These are phyloP conservation scores for Harringtonia lauricola DNA, from an alignment of 2,329 filamentous ascomycete species.

Conservation along the genomic window DNA sequence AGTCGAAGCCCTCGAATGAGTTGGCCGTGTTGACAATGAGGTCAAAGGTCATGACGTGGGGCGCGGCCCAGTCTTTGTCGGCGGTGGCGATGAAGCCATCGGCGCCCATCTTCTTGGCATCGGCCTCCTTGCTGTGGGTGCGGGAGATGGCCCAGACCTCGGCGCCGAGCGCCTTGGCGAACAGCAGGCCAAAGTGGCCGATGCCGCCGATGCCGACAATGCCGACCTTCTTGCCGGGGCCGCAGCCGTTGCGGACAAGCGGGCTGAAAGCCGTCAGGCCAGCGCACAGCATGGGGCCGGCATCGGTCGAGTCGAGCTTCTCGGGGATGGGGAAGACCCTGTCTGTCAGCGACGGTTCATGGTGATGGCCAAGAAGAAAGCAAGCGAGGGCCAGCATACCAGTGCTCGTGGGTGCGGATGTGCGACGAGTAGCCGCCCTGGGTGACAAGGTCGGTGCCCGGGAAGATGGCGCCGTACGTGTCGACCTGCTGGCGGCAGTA, in stretches of 20 bases:
- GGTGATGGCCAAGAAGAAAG: background rate
- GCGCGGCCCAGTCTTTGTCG: slow-evolving; percentile 45
- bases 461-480: slow-evolving; percentile 47
- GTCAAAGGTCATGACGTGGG: slow-evolving; percentile 56
- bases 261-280: slow-evolving; percentile 74
- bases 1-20: slow-evolving; percentile 55
- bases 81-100: slow-evolving; percentile 48
- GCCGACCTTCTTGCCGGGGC: slow-evolving; percentile 68
- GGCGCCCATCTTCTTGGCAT: slow-evolving; percentile 47
- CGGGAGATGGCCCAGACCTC: slow-evolving; percentile 53
- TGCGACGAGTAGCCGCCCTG: slow-evolving; percentile 43
- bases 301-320: slow-evolving; percentile 46
- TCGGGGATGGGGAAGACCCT: slow-evolving; percentile 67
- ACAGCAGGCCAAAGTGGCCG: slow-evolving; percentile 60
- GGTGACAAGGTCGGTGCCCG: slow-evolving; percentile 37
- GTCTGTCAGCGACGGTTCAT: background rate
- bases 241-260: slow-evolving; percentile 62
- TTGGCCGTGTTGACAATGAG: slow-evolving; percentile 68
- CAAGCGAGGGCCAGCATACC: slow-evolving; percentile 22
- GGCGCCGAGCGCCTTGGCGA: slow-evolving; percentile 55
- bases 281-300: slow-evolving; percentile 75
- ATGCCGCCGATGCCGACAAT: slow-evolving; percentile 64
- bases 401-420: slow-evolving; percentile 57
- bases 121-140: slow-evolving; percentile 47
- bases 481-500: slow-evolving; percentile 51